These are phyloP conservation scores for Aureobasidium sp. DNA, from an alignment of 2,329 filamentous ascomycete genomes.

Conservation along the genomic window DNA sequence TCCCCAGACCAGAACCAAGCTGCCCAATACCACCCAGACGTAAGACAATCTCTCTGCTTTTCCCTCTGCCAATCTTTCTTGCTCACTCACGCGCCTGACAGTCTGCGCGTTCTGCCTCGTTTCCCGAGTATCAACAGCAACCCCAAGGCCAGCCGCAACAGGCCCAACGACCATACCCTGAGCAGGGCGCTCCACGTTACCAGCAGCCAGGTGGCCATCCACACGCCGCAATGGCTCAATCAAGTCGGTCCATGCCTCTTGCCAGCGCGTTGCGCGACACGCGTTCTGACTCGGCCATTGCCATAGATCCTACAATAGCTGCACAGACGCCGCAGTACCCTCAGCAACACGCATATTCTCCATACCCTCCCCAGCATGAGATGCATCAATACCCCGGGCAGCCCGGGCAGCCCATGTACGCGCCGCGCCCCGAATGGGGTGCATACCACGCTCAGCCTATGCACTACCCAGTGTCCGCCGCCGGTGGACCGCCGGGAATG, in stretches of 20 bases:
- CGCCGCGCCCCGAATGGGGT: conserved; percentile 65
- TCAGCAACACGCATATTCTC: conserved; percentile 72
- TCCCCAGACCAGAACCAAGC: conserved; percentile 87
- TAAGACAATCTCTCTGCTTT: conserved; percentile 51
- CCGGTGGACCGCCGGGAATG: conserved; percentile 50
- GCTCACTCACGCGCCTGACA: conserved; percentile 77
- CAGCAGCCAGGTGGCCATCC: conserved; percentile 65
- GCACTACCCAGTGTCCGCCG: conserved; percentile 49
- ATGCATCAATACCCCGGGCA: conserved; percentile 72
- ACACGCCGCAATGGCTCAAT: conserved; percentile 93
- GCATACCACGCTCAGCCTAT: conserved; percentile 50
- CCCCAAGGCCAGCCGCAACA: conserved; percentile 43
- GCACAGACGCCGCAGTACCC: conserved; percentile 83
- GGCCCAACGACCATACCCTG: conserved; percentile 8
- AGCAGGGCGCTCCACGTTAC: conserved; percentile 48
- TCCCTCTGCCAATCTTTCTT: conserved; percentile 63
- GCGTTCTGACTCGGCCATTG: conserved; percentile 94
- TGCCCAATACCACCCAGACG: conserved; percentile 69
- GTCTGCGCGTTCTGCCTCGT: conserved; percentile 71
- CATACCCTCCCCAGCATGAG: conserved; percentile 77
- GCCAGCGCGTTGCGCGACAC: conserved; percentile 54
- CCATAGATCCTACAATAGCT: conserved; percentile 98
- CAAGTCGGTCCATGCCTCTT: conserved; percentile 92
- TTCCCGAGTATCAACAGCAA: conserved; percentile 73
- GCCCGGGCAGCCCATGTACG: conserved; percentile 51